Evolutionary conservation across 2,329 filamentous ascomycete species (phyloP), one percentile per base, ranked within the genome.

Genomic region (Aspergillus viridinutans): DNA sequence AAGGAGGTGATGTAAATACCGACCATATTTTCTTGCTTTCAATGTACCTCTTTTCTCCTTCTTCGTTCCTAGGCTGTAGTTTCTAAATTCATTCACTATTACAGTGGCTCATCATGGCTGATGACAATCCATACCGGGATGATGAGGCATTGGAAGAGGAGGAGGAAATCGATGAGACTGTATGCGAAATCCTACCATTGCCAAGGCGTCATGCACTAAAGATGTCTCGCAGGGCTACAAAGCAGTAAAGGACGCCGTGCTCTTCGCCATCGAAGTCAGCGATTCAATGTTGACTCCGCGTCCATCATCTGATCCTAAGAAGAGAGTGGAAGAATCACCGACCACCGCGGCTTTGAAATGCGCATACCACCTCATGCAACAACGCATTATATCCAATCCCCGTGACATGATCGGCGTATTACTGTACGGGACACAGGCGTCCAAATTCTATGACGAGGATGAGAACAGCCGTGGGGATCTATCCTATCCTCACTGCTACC

Each of bases 371-470:
- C 81, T 99, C 53, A 97, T 99, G 90, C 91, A 97, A 76, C 93
- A 97, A 77, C 90, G 94, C 66, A 97, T 99, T 74, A 97, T 99
- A 66, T 93, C 93, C 3, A 93, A 92, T 60, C 94, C 94, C 1
- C 92, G 88, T 69, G 94, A 99, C 60, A 95, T 97, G 90, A 97
- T 99, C 84, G 92, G 93, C 1, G 89, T 99, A 26, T 74, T 99
- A 40, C 80, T 99, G 0, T 99, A 95, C 70, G 92, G 92, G 8
- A 99, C 94, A 0, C 81, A 95, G 68, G 84, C 90, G 74, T 90
- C 91, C 42, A 92, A 88, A 65, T 92, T 92, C 61, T 85, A 88
- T 49, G 85, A 86, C 17, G 86, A 87, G 48, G 82, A 85, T 57
- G 84, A 82, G 56, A 79, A 78, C 49, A 77, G 76, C 29, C 79